Conservation (phyloP, 2,329 filamentous ascomycete species). For the Cadophora sp. region DNA sequence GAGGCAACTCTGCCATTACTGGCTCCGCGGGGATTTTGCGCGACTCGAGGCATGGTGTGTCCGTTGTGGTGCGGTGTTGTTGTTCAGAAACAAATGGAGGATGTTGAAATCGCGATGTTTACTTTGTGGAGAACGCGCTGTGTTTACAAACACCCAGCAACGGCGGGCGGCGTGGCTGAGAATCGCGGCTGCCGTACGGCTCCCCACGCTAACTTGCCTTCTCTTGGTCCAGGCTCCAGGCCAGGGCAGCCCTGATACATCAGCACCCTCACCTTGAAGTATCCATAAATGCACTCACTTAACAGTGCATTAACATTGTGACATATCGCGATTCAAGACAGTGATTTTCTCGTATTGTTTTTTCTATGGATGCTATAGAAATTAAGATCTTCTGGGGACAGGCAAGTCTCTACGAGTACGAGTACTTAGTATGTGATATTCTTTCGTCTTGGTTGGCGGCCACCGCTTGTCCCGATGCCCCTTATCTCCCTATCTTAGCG, state of each 20-base stretch:
- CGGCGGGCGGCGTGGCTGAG: background rate
- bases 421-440: slow-evolving; percentile 4
- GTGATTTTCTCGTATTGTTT: no score
- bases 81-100: slow-evolving; percentile 14
- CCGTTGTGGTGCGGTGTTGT: slow-evolving; percentile 18
- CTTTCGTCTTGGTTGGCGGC: slow-evolving; percentile 5
- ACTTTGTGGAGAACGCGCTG: slow-evolving; percentile 29
- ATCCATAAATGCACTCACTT: no score
- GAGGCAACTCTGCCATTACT: slow-evolving; percentile 52
- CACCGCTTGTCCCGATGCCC: background rate
- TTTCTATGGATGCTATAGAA: background rate
- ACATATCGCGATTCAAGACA: no score
- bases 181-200: slow-evolving; percentile 2
- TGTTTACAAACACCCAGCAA: slow-evolving; percentile 26
- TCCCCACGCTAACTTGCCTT: background rate
- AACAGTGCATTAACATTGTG: no score
- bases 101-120: slow-evolving; percentile 26
- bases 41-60: slow-evolving; percentile 60
- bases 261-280: background rate
- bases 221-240: no score
- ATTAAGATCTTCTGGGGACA: background rate
- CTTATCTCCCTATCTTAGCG: background rate
- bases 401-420: no score
- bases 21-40: slow-evolving; percentile 50
- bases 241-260: background rate